Base-by-base conservation (phyloP, 768 basidiomycete genomes). In the Calocybe gangraenosa region DNA sequence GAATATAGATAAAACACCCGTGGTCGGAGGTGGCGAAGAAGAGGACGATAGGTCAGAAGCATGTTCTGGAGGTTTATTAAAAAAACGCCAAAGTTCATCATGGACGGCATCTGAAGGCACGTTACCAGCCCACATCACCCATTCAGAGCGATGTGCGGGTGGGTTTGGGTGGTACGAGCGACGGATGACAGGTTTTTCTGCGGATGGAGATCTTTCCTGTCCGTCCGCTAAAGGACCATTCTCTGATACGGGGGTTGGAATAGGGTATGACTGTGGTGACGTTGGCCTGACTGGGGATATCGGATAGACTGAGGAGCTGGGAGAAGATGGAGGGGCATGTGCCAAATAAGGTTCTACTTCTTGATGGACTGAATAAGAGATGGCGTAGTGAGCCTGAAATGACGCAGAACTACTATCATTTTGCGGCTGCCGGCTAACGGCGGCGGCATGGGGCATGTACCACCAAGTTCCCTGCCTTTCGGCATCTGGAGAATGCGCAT, bases 81-180 rank as follows among this genome's bases (percentile, higher is more conserved):
- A 93, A 62, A 93, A 94, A 6, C 70, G 70, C 86, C 84, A 88
- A 3, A 96, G 70, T 58, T 96, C 93, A 52, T 91, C 84, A 48
- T 91, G 78, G 2, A 79, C 81, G 13, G 90, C 82, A 56, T 93
- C 89, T 4, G 75, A 74, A 2, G 90, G 89, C 2, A 96, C 86
- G 58, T 97, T 97, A 8, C 94, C 94, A 10, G 82, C 84, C 94
- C 94, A 96, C 89, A 93, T 91, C 1, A 92, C 92, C 89, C 87
- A 94, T 47, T 91, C 89, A 6, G 89, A 90, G 11, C 90, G 78
- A 42, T 87, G 74, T 9, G 79, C 67, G 10, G 86, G 84, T 0
- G 82, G 77, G 46, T 80, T 84, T 2, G 85, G 85, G 51, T 87
- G 86, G 54, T 82, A 86, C 17, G 74, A 56, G 7, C 76, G 74